These are phyloP conservation scores for Hygrophoropsis aurantiaca DNA, from an alignment of 768 basidiomycete genomes.

Conservation along the genomic window DNA sequence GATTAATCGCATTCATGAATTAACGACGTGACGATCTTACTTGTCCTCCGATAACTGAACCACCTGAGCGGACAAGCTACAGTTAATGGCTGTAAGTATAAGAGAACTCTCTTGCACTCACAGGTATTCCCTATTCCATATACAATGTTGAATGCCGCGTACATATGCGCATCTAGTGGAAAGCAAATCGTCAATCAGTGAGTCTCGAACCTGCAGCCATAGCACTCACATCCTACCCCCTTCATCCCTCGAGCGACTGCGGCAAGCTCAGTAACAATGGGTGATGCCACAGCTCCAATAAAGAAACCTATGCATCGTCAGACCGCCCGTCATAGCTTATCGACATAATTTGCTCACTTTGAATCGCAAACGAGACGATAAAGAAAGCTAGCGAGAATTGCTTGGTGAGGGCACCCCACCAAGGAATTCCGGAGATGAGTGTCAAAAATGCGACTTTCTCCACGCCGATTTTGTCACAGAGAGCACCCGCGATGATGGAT, in stretches of 20 bases:
- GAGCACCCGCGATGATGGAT: slow-evolving; percentile 33
- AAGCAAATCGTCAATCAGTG: neutral
- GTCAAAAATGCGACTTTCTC: slow-evolving; percentile 28
- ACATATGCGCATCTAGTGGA: slow-evolving; percentile 36
- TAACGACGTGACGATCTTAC: slow-evolving; percentile 10
- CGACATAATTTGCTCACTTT: slow-evolving; percentile 21
- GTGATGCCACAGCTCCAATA: slow-evolving; percentile 27
- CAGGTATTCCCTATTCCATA: slow-evolving; percentile 35
- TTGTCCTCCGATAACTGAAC: slow-evolving; percentile 38
- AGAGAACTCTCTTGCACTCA: slow-evolving; percentile 13
- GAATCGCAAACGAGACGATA: slow-evolving; percentile 29
- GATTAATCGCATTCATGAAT: too few species aligned
- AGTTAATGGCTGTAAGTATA: neutral
- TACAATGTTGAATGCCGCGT: slow-evolving; percentile 40
- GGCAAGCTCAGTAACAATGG: slow-evolving; percentile 38
- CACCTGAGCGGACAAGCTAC: slow-evolving; percentile 28
- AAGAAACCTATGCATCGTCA: slow-evolving; percentile 26
- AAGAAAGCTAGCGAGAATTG: slow-evolving; percentile 28
- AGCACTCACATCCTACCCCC: slow-evolving; percentile 36
- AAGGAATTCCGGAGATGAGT: slow-evolving; percentile 32
- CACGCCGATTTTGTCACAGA: slow-evolving; percentile 30
- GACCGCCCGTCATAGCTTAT: neutral
- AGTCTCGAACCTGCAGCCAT: neutral
- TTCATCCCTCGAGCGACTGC: slow-evolving; percentile 27
- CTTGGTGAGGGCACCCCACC: slow-evolving; percentile 32